A percentile compares a stretch with the other conserved stretches of the same genome.
Evolutionary conservation across 2,329 filamentous ascomycete genomes (phyloP).

Genomic region (Pseudogymnoascus destructans): DNA sequence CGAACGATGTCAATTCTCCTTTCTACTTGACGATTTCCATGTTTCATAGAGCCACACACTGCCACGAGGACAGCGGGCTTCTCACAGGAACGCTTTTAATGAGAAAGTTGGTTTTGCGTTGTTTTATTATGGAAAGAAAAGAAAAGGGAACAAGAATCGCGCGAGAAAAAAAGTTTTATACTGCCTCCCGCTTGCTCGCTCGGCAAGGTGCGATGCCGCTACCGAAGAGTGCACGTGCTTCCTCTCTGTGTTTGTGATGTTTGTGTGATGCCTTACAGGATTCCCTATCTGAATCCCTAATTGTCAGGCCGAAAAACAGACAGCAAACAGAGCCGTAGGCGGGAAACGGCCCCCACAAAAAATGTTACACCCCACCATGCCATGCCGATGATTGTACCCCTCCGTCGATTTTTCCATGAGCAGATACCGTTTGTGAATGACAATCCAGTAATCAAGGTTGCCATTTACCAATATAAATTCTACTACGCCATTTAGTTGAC

Average conservation of each 20-base stretch:
- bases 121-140: conserved; percentile 13
- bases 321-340: not conserved
- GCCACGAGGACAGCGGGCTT: conserved; percentile 21
- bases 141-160: conserved; percentile 4
- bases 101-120: conserved; percentile 19
- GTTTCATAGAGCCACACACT: conserved; percentile 25
- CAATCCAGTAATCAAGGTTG: conserved; percentile 7
- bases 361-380: conserved; percentile 9
- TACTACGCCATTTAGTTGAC: conserved; percentile 6
- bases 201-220: conserved; percentile 3
- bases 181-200: not conserved
- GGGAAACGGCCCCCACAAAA: conserved; percentile 1
- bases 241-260: not conserved
- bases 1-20: conserved; percentile 19
- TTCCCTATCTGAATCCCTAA: not conserved
- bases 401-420: conserved; percentile 8
- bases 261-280: not conserved
- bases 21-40: conserved; percentile 24
- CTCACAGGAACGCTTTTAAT: conserved; percentile 25
- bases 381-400: conserved; percentile 7
- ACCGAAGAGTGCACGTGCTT: not conserved
- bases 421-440: conserved; percentile 8
- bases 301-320: not conserved
- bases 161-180: conserved; percentile 5
- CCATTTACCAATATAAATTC: conserved; percentile 6